Evolutionary conservation across 345 rosid genomes (phyloP).

Genomic region (Viola odorata): DNA sequence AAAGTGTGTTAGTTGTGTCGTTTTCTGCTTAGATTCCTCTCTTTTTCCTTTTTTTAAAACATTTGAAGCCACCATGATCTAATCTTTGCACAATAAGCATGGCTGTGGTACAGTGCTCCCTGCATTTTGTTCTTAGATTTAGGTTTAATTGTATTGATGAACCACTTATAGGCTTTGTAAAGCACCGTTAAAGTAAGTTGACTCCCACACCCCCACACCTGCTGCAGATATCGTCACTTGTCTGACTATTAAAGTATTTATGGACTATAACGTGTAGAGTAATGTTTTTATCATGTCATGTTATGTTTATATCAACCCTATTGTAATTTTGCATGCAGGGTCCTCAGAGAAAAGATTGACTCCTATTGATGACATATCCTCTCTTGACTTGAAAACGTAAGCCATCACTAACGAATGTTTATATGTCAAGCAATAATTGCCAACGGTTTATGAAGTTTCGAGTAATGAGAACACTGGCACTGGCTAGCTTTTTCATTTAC

Average conservation of each 20-base stretch:
- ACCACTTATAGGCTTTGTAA: no score
- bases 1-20: no score
- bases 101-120: no score
- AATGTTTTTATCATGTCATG: background rate
- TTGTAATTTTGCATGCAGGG: conserved; percentile 37
- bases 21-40: no score
- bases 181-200: no score
- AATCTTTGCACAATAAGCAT: background rate
- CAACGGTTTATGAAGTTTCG: background rate
- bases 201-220: no score
- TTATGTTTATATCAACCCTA: background rate
- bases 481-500: background rate
- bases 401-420: conserved; percentile 16
- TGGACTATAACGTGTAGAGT: background rate
- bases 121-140: no score
- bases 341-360: conserved; percentile 50
- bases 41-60: background rate
- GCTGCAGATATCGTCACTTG: background rate
- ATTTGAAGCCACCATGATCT: background rate
- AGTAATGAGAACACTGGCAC: background rate
- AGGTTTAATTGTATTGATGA: no score
- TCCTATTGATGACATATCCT: conserved; percentile 54
- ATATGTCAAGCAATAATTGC: no score
- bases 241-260: background rate
- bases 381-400: conserved; percentile 72